These are phyloP conservation scores for Pezicula radicicola DNA, from an alignment of 2,329 filamentous ascomycete genomes.

Conservation along the genomic window DNA sequence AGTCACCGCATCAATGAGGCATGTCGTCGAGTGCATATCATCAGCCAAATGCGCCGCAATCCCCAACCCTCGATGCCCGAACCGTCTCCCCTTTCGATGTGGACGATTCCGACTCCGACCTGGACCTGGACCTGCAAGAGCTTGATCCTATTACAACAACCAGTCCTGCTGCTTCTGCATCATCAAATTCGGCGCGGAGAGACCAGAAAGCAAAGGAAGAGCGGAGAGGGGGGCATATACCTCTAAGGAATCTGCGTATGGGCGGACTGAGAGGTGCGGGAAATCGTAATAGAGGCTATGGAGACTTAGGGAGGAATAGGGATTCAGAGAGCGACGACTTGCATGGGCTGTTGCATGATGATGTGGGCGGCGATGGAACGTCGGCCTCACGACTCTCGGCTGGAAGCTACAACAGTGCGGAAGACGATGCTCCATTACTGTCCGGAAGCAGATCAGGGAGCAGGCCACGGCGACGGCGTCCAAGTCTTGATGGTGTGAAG, in stretches of 20 bases:
- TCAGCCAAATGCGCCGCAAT: conserved; percentile 49
- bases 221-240: conserved; percentile 47
- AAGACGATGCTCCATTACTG: conserved; percentile 75
- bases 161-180: conserved; percentile 15
- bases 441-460: conserved; percentile 28
- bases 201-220: conserved; percentile 25
- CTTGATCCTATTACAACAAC: conserved; percentile 57
- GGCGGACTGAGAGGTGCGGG: conserved; percentile 55
- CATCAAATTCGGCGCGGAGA: conserved; percentile 21
- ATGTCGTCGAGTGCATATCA: conserved; percentile 32
- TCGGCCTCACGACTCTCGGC: conserved; percentile 51
- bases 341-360: conserved; percentile 63
- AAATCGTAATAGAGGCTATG: conserved; percentile 50
- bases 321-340: conserved; percentile 63
- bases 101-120: conserved; percentile 73
- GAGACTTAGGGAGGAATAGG: conserved; percentile 55
- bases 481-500: conserved; percentile 36
- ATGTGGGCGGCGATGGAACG: conserved; percentile 43
- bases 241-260: conserved; percentile 69
- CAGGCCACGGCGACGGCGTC: conserved; percentile 21
- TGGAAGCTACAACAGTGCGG: conserved; percentile 50
- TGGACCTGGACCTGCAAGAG: conserved; percentile 75
- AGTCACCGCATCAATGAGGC: conserved; percentile 30
- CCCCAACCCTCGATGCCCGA: conserved; percentile 35
- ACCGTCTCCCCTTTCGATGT: conserved; percentile 32